Percentiles rank a stretch among this genome's conserved stretches.
These are phyloP conservation scores for Fraxinus cuspidata DNA, from an alignment of 257 asterid genomes.

Conservation along the genomic window DNA sequence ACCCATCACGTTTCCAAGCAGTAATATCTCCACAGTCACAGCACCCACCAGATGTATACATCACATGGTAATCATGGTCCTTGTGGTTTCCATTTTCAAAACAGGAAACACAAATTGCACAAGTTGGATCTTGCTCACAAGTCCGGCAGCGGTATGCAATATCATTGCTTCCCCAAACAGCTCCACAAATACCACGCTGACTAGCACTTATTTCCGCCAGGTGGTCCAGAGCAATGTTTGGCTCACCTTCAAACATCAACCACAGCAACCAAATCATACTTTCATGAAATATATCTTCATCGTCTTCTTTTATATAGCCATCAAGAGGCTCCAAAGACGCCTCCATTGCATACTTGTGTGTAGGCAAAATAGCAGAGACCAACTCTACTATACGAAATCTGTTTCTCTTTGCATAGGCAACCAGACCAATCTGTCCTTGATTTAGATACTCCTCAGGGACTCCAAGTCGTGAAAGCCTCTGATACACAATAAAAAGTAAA, in stretches of 20 bases:
- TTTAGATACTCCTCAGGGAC: constrained; percentile 54
- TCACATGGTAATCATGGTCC: constrained; percentile 85
- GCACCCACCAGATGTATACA: constrained; percentile 93
- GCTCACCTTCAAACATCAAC: constrained; percentile 91
- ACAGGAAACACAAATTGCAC: constrained; percentile 97
- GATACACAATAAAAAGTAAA: constrained; percentile 31
- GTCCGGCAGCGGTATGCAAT: constrained; percentile 90
- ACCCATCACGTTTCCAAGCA: constrained; percentile 97
- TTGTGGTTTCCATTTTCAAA: constrained; percentile 87
- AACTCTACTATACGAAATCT: constrained; percentile 44
- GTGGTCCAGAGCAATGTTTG: constrained; percentile 52
- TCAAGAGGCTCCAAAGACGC: constrained; percentile 32
- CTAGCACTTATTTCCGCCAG: constrained; percentile 55
- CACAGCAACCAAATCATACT: constrained; percentile 82
- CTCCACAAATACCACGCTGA: constrained; percentile 88
- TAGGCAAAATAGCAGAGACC: constrained; percentile 68
- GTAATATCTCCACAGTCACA: constrained; percentile 98
- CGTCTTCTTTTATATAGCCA: constrained; percentile 31
- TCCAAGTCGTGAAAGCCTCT: constrained; percentile 80
- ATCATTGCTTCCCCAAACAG: constrained; percentile 89
- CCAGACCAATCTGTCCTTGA: constrained; percentile 58
- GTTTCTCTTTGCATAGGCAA: constrained; percentile 60
- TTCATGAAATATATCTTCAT: constrained; percentile 51
- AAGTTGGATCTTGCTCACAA: constrained; percentile 93
- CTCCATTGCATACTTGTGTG: constrained; percentile 50